Evolutionary conservation across 148 eudicot species (phyloP), one percentile per base, ranked within the genome.

Genomic region (Rhododendron henanense): DNA sequence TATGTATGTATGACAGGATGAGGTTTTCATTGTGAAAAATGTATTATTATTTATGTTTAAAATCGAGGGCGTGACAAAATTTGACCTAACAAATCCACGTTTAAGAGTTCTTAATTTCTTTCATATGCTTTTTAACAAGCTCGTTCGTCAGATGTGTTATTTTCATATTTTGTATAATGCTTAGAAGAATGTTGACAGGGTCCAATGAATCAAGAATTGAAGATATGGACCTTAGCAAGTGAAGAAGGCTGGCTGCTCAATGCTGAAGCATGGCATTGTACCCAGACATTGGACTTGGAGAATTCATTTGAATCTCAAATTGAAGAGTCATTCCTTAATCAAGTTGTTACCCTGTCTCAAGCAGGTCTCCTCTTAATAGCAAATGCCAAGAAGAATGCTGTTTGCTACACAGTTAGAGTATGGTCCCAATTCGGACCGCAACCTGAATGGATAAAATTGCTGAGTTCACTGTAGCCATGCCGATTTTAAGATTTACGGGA

Each of bases 221-320:
- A 97, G 89, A 88, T 97, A 45, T 94, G 99, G 99, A 93, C 91
- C 61, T 39, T 96, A 69, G 90, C 92, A 57, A 95, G 94, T 93
- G 99, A 95, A 88, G 99, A 97, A 89, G 99, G 99, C 23, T 95
- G 99, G 99, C 87, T 97, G 94, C 96, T 94, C 91, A 98, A 97
- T 89, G 89, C 96, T 87, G 98, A 95, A 90, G 94, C 96, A 45
- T 97, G 99, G 99, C 85, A 39, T 69, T 97, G 99, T 85, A 93
- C 90, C 59, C 98, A 97, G 92, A 93, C 95, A 83, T 85, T 97
- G 88, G 95, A 97, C 82, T 87, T 39, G 89, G 93, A 87, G 90
- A 94, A 95, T 87, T 95, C 99, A 47, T 81, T 91, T 83, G 94
- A 87, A 85, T 90, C 92, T 89, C 91, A 84, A 75, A 88, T 82